phyloP scores from a whole-genome alignment of 2,329 filamentous ascomycete genomes.

The Fusarium piperis region DNA sequence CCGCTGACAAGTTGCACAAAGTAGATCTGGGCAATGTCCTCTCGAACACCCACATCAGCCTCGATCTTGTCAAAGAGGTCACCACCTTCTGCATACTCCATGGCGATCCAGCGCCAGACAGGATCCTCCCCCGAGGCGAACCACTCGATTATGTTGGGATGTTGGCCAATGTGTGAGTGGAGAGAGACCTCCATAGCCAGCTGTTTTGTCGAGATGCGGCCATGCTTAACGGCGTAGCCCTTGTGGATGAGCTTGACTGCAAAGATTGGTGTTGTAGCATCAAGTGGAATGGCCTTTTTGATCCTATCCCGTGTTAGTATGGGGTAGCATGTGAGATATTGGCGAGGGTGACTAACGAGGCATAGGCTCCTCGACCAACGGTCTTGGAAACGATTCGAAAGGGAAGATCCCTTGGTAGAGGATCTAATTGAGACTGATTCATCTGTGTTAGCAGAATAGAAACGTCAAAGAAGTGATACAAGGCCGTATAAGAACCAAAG shows the following conservation, averaged over 20 bases:
- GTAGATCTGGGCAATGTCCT: slow-evolving; percentile 96
- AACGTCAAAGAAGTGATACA: neutral
- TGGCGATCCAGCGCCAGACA: slow-evolving; percentile 95
- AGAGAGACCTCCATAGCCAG: slow-evolving; percentile 91
- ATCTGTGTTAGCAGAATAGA: slow-evolving; percentile 46
- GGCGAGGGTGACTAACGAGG: slow-evolving; percentile 72
- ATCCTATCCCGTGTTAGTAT: slow-evolving; percentile 65
- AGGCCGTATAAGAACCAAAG: neutral
- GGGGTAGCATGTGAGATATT: neutral
- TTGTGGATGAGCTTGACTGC: slow-evolving; percentile 99
- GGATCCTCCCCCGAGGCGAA: slow-evolving; percentile 87
- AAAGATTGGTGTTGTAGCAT: slow-evolving; percentile 78
- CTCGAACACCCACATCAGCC: slow-evolving; percentile 91
- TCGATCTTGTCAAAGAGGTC: slow-evolving; percentile 99
- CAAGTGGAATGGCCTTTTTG: slow-evolving; percentile 87
- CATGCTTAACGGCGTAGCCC: slow-evolving; percentile 88
- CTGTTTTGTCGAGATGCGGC: slow-evolving; percentile 88
- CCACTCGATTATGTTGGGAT: slow-evolving; percentile 94
- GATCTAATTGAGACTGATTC: slow-evolving; percentile 86
- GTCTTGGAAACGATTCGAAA: slow-evolving; percentile 97
- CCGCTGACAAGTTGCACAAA: slow-evolving; percentile 92
- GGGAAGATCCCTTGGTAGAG: slow-evolving; percentile 84
- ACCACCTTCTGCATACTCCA: slow-evolving; percentile 95
- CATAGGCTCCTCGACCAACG: slow-evolving; percentile 95
- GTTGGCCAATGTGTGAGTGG: slow-evolving; percentile 87